phyloP scores from a whole-genome alignment of 2,329 filamentous ascomycete species.

The Talaromyces sp. region DNA sequence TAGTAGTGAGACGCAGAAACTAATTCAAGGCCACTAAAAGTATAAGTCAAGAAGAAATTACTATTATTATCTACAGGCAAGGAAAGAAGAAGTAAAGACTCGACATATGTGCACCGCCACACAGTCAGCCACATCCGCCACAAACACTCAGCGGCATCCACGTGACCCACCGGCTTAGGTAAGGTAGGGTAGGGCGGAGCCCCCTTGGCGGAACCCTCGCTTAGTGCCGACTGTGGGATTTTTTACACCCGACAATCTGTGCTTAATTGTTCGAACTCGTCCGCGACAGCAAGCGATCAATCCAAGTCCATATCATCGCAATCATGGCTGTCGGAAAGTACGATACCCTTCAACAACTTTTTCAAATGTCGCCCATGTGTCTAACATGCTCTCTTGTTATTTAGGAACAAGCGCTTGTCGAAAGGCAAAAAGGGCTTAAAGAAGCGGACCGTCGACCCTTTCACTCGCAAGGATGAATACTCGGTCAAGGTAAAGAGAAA shows the following conservation, averaged over 20 bases:
- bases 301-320: constrained; percentile 44
- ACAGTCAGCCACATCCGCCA: neutral
- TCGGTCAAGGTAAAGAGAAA: constrained; percentile 70
- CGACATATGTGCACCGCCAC: neutral
- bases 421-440: constrained; percentile 99
- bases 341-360: constrained; percentile 22
- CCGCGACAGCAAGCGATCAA: constrained; percentile 16
- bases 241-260: constrained; percentile 18
- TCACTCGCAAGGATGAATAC: constrained; percentile 99
- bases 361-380: neutral
- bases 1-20: too few relatives aligned
- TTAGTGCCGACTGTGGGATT: constrained; percentile 43
- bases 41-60: neutral
- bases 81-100: neutral
- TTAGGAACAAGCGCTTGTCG: constrained; percentile 98
- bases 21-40: too few relatives aligned
- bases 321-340: constrained; percentile 80
- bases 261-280: constrained; percentile 15
- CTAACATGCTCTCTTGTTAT: constrained; percentile 1
- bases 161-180: constrained; percentile 2
- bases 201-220: constrained; percentile 25
- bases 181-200: constrained; percentile 28
- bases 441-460: constrained; percentile 98
- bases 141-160: neutral
- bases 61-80: neutral